Evolutionary conservation across 495 filamentous ascomycete species (phyloP).

Genomic region (Barbatosphaeria neglecta): DNA sequence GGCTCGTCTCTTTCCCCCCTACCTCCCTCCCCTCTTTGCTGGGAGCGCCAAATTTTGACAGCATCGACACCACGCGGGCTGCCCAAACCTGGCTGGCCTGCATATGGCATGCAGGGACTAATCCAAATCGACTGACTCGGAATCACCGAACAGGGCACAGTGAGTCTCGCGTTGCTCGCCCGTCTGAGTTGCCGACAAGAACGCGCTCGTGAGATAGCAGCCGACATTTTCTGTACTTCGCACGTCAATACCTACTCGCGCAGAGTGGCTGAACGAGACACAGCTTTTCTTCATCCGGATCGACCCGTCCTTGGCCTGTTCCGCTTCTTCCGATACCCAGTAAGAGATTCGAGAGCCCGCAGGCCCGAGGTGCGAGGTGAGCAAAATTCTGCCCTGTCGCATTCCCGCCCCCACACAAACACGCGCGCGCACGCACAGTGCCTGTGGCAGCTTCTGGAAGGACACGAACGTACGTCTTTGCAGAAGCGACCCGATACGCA

Average conservation of each 20-base stretch:
- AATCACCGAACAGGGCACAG: too few species aligned
- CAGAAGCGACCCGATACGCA: neutral
- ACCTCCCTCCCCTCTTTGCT: conserved; percentile 1
- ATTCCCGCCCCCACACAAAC: too few species aligned
- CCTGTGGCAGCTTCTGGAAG: neutral
- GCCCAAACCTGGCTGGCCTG: neutral
- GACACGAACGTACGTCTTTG: neutral
- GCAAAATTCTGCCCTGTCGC: neutral
- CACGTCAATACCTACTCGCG: neutral
- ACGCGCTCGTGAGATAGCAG: neutral
- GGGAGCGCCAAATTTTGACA: neutral
- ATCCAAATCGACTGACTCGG: too few species aligned
- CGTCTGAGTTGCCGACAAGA: too few species aligned
- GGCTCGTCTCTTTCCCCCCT: conserved; percentile 3
- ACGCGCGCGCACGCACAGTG: too few species aligned
- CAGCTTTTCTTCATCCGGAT: neutral
- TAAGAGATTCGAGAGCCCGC: too few species aligned
- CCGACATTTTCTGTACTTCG: neutral
- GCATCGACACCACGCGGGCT: neutral
- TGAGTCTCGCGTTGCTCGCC: too few species aligned
- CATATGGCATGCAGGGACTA: neutral
- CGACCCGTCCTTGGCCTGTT: neutral
- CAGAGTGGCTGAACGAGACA: neutral
- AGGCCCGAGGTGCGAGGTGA: neutral
- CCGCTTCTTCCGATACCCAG: too few species aligned